Evolutionary conservation across 306 rosid genomes (phyloP).

Genomic region (Lathyrus oleraceus): DNA sequence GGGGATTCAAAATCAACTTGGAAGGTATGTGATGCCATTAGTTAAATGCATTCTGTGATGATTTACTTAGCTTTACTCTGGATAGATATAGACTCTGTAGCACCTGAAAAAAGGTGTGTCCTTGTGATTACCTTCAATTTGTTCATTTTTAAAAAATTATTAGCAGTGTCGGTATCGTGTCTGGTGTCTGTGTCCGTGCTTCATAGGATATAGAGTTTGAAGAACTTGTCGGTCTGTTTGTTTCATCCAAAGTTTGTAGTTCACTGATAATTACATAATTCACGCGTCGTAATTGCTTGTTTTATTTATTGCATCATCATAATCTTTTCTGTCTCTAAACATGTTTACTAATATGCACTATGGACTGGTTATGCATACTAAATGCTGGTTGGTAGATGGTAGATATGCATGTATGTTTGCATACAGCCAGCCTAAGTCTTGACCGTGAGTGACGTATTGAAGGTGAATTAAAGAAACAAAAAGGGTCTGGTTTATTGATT

Average conservation of each 20-base stretch:
- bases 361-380: slow-evolving; percentile 1
- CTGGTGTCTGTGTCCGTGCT: no score
- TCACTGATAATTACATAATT: slow-evolving; percentile 1
- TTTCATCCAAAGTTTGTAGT: slow-evolving; percentile 16
- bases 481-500: slow-evolving; percentile 2
- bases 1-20: slow-evolving; percentile 91
- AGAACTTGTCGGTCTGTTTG: not conserved
- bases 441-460: slow-evolving; percentile 30
- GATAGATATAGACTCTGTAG: not conserved
- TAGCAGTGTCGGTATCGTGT: no score
- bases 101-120: no score
- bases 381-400: not conserved
- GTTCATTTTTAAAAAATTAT: no score
- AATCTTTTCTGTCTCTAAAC: slow-evolving; percentile 21
- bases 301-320: slow-evolving; percentile 22
- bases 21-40: slow-evolving; percentile 64
- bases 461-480: slow-evolving; percentile 27
- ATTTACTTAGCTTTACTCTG: slow-evolving; percentile 16
- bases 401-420: slow-evolving; percentile 22
- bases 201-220: no score
- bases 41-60: slow-evolving; percentile 1
- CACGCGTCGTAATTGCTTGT: slow-evolving; percentile 11
- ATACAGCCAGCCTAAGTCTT: slow-evolving; percentile 20
- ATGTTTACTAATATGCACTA: slow-evolving; percentile 19
- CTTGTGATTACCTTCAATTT: no score